phyloP scores from a whole-genome alignment of 2,329 filamentous ascomycete species.

The Daldinia sp. region DNA sequence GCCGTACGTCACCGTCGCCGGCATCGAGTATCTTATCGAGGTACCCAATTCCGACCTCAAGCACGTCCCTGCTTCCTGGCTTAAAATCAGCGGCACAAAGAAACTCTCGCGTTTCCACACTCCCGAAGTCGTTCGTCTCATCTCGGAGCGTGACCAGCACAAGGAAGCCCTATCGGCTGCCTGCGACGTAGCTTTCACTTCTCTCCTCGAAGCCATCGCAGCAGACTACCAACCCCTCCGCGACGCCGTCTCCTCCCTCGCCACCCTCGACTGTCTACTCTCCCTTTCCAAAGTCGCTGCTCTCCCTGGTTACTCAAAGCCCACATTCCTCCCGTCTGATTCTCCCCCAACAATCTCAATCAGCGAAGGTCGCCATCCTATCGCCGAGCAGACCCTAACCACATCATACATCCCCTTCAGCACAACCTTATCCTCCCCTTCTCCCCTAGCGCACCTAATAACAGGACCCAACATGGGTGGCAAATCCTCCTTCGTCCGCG shows the following conservation, averaged over 20 bases:
- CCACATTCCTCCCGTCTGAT: slow-evolving; percentile 69
- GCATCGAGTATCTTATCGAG: slow-evolving; percentile 95
- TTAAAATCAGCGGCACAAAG: slow-evolving; percentile 94
- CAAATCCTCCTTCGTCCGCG: slow-evolving; percentile 96
- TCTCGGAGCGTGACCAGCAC: slow-evolving; percentile 90
- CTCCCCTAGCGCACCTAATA: slow-evolving; percentile 80
- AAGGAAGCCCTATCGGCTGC: slow-evolving; percentile 92
- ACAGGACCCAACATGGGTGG: slow-evolving; percentile 99
- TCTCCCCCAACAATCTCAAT: slow-evolving; percentile 74
- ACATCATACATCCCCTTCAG: slow-evolving; percentile 92
- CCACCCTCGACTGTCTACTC: slow-evolving; percentile 87
- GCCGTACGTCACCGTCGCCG: slow-evolving; percentile 82
- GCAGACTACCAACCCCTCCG: slow-evolving; percentile 88
- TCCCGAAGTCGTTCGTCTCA: slow-evolving; percentile 82
- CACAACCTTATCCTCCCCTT: slow-evolving; percentile 72
- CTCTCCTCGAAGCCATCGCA: slow-evolving; percentile 76
- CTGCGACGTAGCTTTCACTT: slow-evolving; percentile 82
- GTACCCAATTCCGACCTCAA: slow-evolving; percentile 84
- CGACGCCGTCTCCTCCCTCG: slow-evolving; percentile 85
- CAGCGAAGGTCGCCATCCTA: slow-evolving; percentile 83
- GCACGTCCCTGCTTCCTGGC: slow-evolving; percentile 91
- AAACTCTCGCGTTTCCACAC: slow-evolving; percentile 93
- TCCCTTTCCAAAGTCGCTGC: slow-evolving; percentile 85
- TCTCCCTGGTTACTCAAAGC: slow-evolving; percentile 88
- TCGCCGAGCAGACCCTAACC: slow-evolving; percentile 90